Evolutionary conservation across 192 early-diverging fungal species (phyloP).

Genomic region (Mortierella antarctica): DNA sequence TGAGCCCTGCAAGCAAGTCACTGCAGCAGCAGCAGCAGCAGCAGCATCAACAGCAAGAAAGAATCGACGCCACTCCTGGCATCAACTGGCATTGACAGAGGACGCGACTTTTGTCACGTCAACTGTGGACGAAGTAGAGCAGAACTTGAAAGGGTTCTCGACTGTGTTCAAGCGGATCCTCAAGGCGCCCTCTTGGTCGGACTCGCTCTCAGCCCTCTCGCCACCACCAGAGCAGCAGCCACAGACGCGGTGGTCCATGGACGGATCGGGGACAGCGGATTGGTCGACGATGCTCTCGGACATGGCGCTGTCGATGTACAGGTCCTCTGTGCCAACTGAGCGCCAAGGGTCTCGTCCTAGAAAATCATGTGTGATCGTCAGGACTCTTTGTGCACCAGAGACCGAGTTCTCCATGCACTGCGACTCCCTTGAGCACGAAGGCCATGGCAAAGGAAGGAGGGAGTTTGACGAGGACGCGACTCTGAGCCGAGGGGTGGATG

Average conservation of each 20-base stretch:
- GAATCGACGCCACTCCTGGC: conserved; percentile 16
- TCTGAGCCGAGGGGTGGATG: neutral
- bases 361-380: too few relatives aligned
- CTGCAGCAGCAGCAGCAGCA: too few relatives aligned
- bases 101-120: too few relatives aligned
- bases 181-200: neutral
- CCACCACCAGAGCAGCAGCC: neutral
- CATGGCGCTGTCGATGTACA: neutral
- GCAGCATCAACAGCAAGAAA: too few relatives aligned
- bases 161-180: conserved; percentile 13
- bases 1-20: neutral
- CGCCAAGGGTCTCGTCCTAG: too few relatives aligned
- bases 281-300: conserved; percentile 9
- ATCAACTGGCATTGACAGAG: neutral
- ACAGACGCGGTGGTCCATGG: neutral
- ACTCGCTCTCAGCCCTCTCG: neutral
- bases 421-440: neutral
- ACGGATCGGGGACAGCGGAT: neutral
- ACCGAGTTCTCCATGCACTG: too few relatives aligned
- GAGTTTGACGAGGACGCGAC: neutral
- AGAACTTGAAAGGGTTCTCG: neutral
- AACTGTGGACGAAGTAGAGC: too few relatives aligned
- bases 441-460: neutral
- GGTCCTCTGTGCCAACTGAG: neutral
- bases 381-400: too few relatives aligned